Evolutionary conservation across 495 filamentous ascomycete species (phyloP).

Genomic region (Penicillium soppii): DNA sequence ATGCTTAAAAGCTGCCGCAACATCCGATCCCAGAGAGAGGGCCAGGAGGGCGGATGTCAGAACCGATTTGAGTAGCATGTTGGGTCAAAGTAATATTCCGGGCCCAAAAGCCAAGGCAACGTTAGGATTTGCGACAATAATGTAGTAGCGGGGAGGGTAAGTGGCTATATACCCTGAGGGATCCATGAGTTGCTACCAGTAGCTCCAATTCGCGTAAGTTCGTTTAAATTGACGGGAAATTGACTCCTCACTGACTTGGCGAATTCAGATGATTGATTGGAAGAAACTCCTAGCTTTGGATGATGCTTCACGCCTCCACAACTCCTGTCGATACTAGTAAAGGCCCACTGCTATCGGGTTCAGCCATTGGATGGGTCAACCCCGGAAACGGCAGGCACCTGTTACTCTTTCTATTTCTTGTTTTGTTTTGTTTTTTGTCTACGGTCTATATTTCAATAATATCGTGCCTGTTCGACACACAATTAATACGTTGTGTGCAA

Average conservation of each 20-base stretch:
- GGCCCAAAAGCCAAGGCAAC: not conserved
- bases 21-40: slow-evolving; percentile 27
- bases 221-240: not conserved
- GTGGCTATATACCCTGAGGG: not conserved
- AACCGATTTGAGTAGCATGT: slow-evolving; percentile 32
- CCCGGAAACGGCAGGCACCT: slow-evolving; percentile 3
- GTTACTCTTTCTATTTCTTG: not conserved
- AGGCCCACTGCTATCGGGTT: slow-evolving; percentile 14
- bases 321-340: slow-evolving; percentile 3
- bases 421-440: too few relatives aligned
- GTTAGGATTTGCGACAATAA: too few relatives aligned
- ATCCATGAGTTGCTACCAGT: not conserved
- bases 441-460: not conserved
- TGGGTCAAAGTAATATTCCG: not conserved
- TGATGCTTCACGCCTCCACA: slow-evolving; percentile 16
- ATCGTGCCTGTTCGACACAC: too few relatives aligned
- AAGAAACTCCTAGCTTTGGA: not conserved
- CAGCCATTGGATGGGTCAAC: slow-evolving; percentile 11
- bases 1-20: slow-evolving; percentile 24
- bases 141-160: not conserved
- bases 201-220: not conserved
- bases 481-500: too few relatives aligned
- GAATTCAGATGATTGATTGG: not conserved
- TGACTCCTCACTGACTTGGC: not conserved
- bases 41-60: slow-evolving; percentile 30